phyloP scores from a whole-genome alignment of 2,329 filamentous ascomycete genomes.

The Podosphaera aphanis region DNA sequence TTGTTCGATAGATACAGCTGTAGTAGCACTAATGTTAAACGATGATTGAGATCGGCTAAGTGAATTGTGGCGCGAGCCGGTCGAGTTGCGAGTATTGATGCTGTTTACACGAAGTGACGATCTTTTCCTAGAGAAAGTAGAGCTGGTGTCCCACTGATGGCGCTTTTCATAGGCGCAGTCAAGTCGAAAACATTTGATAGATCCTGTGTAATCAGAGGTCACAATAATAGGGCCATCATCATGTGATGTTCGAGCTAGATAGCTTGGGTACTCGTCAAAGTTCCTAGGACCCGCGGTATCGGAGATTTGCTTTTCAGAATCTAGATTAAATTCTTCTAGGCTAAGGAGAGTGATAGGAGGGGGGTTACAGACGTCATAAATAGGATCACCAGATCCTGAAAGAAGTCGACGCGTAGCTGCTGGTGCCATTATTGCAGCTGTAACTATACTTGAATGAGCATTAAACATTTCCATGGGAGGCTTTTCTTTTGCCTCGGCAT shows the following conservation, averaged over 20 bases:
- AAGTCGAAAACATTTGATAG: conserved; percentile 85
- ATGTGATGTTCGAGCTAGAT: conserved; percentile 54
- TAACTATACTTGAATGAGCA: conserved; percentile 71
- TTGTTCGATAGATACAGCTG: conserved; percentile 31
- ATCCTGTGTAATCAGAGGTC: conserved; percentile 67
- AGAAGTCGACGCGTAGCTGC: conserved; percentile 54
- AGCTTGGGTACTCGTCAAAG: conserved; percentile 50
- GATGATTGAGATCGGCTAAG: conserved; percentile 19
- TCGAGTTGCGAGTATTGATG: conserved; percentile 25
- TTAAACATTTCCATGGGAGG: conserved; percentile 73
- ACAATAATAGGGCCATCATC: conserved; percentile 72
- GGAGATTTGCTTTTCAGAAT: conserved; percentile 10
- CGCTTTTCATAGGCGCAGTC: conserved; percentile 61
- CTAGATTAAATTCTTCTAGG: conserved; percentile 34
- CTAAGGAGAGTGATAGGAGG: conserved; percentile 67
- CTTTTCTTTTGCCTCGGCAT: conserved; percentile 41
- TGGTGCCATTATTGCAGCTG: conserved; percentile 69
- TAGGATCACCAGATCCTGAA: conserved; percentile 54
- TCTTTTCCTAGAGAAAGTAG: conserved; percentile 36
- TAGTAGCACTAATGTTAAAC: conserved; percentile 8
- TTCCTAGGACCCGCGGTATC: conserved; percentile 16
- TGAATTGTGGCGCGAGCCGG: conserved; percentile 19
- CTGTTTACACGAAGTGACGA: conserved; percentile 13
- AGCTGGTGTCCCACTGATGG: conserved; percentile 54
- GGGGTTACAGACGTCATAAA: conserved; percentile 94